These are phyloP conservation scores for Curvularia lunata DNA, from an alignment of 2,329 filamentous ascomycete species.

Conservation along the genomic window DNA sequence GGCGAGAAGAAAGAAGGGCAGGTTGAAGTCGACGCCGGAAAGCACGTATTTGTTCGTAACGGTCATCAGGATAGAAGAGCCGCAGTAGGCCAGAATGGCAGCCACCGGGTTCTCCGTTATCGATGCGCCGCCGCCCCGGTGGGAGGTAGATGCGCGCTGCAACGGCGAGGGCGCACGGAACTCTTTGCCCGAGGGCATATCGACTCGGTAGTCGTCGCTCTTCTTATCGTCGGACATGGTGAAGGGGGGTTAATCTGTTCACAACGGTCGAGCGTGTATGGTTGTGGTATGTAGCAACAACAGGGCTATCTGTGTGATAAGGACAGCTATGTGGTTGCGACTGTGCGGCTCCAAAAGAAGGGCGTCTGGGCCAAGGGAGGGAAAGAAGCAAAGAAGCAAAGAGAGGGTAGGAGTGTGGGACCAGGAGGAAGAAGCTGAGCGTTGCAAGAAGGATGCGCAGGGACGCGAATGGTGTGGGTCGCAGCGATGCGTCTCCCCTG, in stretches of 20 bases:
- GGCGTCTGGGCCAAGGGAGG: neutral
- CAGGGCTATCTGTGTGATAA: conserved; percentile 20
- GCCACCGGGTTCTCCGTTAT: conserved; percentile 77
- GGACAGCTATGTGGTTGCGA: conserved; percentile 23
- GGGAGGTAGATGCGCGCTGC: conserved; percentile 49
- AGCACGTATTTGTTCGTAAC: conserved; percentile 99
- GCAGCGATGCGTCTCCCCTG: conserved; percentile 35
- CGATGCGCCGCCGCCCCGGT: conserved; percentile 24
- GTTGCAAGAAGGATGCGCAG: conserved; percentile 33
- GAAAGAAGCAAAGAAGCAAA: conserved; percentile 16
- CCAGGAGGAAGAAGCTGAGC: conserved; percentile 27
- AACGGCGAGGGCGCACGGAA: conserved; percentile 54
- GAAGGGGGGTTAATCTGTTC: conserved; percentile 12
- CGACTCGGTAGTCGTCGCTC: conserved; percentile 77
- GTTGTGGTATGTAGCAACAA: conserved; percentile 21
- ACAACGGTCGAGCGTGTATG: conserved; percentile 12
- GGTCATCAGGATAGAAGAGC: conserved; percentile 98
- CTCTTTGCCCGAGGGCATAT: conserved; percentile 60
- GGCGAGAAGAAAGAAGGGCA: conserved; percentile 93
- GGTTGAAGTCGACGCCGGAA: conserved; percentile 87
- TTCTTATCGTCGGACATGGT: conserved; percentile 90
- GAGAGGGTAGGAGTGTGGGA: conserved; percentile 24
- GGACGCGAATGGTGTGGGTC: conserved; percentile 37
- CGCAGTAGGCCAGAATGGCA: conserved; percentile 88
- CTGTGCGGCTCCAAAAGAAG: conserved; percentile 8